These are phyloP conservation scores for Lumnitzera racemosa DNA, from an alignment of 345 rosid genomes.

Conservation along the genomic window DNA sequence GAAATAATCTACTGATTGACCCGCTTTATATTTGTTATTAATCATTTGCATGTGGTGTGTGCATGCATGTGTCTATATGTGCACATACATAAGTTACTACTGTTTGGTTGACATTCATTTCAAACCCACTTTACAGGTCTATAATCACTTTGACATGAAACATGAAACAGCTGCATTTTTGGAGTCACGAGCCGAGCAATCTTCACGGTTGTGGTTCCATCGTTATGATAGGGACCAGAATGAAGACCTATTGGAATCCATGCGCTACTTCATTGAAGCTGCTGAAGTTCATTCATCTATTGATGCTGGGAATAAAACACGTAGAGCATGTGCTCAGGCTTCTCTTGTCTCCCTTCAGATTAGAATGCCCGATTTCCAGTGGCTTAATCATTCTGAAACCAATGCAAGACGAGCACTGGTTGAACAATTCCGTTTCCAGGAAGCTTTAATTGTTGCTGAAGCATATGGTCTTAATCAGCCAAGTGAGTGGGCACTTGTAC, in stretches of 20 bases:
- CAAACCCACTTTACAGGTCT: constrained; percentile 45
- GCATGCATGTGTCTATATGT: too few relatives aligned
- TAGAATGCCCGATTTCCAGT: constrained; percentile 87
- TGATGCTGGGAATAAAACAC: constrained; percentile 94
- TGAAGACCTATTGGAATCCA: constrained; percentile 88
- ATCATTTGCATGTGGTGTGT: too few relatives aligned
- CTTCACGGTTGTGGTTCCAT: constrained; percentile 70
- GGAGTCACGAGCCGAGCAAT: constrained; percentile 74
- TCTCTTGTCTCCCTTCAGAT: constrained; percentile 95
- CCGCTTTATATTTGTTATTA: too few relatives aligned
- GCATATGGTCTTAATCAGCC: constrained; percentile 95
- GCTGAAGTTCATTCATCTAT: constrained; percentile 89
- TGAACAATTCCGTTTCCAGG: constrained; percentile 88
- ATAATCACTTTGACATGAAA: constrained; percentile 93
- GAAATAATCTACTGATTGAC: too few relatives aligned
- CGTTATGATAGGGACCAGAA: constrained; percentile 78
- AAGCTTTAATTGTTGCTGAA: constrained; percentile 94
- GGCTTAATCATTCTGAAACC: constrained; percentile 82
- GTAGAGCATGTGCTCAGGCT: constrained; percentile 80
- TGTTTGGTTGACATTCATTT: too few relatives aligned
- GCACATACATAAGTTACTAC: too few relatives aligned
- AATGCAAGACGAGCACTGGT: constrained; percentile 83
- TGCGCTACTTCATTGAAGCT: constrained; percentile 92
- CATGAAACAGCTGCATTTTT: constrained; percentile 87
- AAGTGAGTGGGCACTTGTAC: constrained; percentile 86